Conservation (phyloP, 805 yeast species). For the Lachancea mirantina region DNA sequence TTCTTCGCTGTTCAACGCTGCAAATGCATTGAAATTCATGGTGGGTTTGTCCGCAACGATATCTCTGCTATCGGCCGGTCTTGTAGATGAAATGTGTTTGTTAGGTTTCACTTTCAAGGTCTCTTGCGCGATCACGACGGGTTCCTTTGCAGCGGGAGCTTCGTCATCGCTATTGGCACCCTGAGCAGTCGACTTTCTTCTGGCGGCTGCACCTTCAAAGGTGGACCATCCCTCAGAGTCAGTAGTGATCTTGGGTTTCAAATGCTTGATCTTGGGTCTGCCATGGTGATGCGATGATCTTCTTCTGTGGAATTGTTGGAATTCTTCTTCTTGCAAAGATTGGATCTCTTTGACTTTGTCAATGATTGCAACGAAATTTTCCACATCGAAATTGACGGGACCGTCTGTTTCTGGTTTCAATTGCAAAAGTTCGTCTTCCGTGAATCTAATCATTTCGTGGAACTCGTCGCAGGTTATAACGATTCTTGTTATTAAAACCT, state of each 20-base stretch:
- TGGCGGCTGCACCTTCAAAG: constrained; percentile 38
- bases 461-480: neutral
- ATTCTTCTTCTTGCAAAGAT: constrained; percentile 31
- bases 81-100: constrained; percentile 66
- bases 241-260: constrained; percentile 42
- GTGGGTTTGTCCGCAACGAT: constrained; percentile 60
- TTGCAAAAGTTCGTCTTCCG: constrained; percentile 61
- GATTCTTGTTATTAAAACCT: too few relatives aligned
- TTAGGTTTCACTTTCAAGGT: constrained; percentile 57
- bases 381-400: constrained; percentile 58
- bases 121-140: constrained; percentile 37
- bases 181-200: constrained; percentile 16
- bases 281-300: constrained; percentile 42
- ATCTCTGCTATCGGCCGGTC: constrained; percentile 68
- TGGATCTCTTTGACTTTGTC: constrained; percentile 53
- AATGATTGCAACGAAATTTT: constrained; percentile 56
- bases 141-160: constrained; percentile 39
- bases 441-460: constrained; percentile 46
- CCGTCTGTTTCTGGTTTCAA: constrained; percentile 50
- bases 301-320: constrained; percentile 45
- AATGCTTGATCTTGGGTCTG: constrained; percentile 53
- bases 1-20: constrained; percentile 58
- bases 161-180: constrained; percentile 33
- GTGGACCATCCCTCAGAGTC: constrained; percentile 87
- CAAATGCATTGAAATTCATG: constrained; percentile 70